Percentiles rank a stretch among this genome's conserved stretches.
Conservation (phyloP, 805 yeast species). For the Wilhelminamyces savonicus region DNA sequence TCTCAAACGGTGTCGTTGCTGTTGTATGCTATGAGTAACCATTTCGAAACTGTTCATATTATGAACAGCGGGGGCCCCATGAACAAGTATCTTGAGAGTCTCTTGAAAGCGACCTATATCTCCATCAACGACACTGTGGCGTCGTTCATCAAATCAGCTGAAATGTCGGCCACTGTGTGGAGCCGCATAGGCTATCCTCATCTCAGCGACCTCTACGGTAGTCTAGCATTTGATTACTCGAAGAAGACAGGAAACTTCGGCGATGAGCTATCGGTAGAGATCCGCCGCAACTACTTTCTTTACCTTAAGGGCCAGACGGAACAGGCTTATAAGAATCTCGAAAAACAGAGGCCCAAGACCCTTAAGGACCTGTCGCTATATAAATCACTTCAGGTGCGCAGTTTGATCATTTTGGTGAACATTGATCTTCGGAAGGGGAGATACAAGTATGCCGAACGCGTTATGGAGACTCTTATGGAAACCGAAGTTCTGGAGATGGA, state of each 20-base stretch:
- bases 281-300: slow-evolving; percentile 32
- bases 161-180: slow-evolving; percentile 44
- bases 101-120: slow-evolving; percentile 50
- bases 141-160: slow-evolving; percentile 42
- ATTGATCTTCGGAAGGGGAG: slow-evolving; percentile 34
- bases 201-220: slow-evolving; percentile 42
- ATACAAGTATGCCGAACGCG: slow-evolving; percentile 22
- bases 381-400: slow-evolving; percentile 35
- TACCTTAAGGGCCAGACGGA: slow-evolving; percentile 37
- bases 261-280: slow-evolving; percentile 32
- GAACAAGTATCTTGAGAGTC: slow-evolving; percentile 44
- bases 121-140: slow-evolving; percentile 42
- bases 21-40: slow-evolving; percentile 56
- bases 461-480: slow-evolving; percentile 23
- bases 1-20: slow-evolving; percentile 44
- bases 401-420: slow-evolving; percentile 32
- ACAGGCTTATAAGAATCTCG: slow-evolving; percentile 29
- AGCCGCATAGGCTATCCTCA: slow-evolving; percentile 42
- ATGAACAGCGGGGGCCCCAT: slow-evolving; percentile 47
- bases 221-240: slow-evolving; percentile 38
- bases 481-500: slow-evolving; percentile 27
- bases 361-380: slow-evolving; percentile 31
- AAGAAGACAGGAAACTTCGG: slow-evolving; percentile 24
- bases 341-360: slow-evolving; percentile 18
- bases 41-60: slow-evolving; percentile 54